A percentile compares a stretch with the other conserved stretches of the same genome.
Conservation (phyloP, 805 yeast genomes). For the Suhomyces canberraensis region DNA sequence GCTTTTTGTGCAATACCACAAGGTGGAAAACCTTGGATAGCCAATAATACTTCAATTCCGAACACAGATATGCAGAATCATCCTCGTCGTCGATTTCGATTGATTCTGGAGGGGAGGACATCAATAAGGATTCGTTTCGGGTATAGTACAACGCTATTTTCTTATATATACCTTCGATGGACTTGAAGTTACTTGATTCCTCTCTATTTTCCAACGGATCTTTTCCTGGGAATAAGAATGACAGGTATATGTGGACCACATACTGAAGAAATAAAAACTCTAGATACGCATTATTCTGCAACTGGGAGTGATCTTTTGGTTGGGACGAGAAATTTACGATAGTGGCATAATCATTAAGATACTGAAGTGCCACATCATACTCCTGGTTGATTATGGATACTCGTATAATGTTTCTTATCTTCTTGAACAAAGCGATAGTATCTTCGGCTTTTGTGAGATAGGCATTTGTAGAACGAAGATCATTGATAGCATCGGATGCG, state of each 20-base stretch:
- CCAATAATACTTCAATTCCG: slow-evolving; percentile 22
- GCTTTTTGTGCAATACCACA: slow-evolving; percentile 22
- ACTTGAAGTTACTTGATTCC: slow-evolving; percentile 3
- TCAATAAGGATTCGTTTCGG: slow-evolving; percentile 18
- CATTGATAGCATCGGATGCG: not conserved
- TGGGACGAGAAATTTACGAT: slow-evolving; percentile 22
- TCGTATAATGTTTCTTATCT: slow-evolving; percentile 8
- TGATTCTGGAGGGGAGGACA: slow-evolving; percentile 1
- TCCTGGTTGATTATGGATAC: slow-evolving; percentile 15
- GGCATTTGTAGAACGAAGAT: not conserved
- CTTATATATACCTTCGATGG: slow-evolving; percentile 16
- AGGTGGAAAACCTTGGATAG: slow-evolving; percentile 21
- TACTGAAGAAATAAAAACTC: slow-evolving; percentile 29
- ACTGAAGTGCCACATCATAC: slow-evolving; percentile 16
- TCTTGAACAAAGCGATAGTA: not conserved
- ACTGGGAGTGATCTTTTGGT: slow-evolving; percentile 18
- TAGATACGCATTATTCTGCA: slow-evolving; percentile 22
- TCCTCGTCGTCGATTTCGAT: slow-evolving; percentile 1
- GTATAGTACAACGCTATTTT: slow-evolving; percentile 22
- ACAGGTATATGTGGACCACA: slow-evolving; percentile 16
- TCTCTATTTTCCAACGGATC: not conserved
- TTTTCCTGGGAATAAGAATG: not conserved
- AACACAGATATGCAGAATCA: not conserved
- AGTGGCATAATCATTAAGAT: slow-evolving; percentile 15
- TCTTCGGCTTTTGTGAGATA: slow-evolving; percentile 1